phyloP scores from a whole-genome alignment of 2,329 filamentous ascomycete species.

The Stachybotrys echinatus region DNA sequence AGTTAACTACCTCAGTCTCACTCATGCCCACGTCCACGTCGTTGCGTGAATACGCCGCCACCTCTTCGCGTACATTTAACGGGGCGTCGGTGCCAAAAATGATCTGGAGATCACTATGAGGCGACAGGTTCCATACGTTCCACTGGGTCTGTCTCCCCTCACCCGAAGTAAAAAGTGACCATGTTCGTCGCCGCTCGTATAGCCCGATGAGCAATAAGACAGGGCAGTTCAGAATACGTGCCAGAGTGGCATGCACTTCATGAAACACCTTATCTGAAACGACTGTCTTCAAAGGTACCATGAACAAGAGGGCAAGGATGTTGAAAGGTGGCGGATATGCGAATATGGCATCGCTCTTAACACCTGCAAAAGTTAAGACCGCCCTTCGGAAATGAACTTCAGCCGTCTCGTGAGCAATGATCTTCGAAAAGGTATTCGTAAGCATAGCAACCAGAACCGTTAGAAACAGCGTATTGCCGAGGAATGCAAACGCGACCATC shows the following conservation, averaged over 20 bases:
- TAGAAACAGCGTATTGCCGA: constrained; percentile 70
- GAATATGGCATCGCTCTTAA: constrained; percentile 68
- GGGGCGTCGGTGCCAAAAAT: background rate
- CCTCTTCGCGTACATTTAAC: background rate
- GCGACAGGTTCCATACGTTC: background rate
- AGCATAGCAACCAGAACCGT: constrained; percentile 71
- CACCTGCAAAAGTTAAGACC: constrained; percentile 68
- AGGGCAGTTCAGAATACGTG: constrained; percentile 59
- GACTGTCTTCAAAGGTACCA: constrained; percentile 61
- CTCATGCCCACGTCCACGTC: background rate
- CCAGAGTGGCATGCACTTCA: constrained; percentile 62
- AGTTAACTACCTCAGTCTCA: background rate
- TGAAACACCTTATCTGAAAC: constrained; percentile 62
- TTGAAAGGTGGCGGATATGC: constrained; percentile 68
- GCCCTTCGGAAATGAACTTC: constrained; percentile 69
- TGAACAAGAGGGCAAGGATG: constrained; percentile 54
- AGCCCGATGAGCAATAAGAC: constrained; percentile 55
- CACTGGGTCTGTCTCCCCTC: background rate
- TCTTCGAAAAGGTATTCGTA: constrained; percentile 65
- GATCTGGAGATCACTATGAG: background rate
- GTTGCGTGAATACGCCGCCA: background rate
- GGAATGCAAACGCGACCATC: constrained; percentile 68
- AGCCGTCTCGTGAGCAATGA: constrained; percentile 62
- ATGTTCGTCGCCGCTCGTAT: constrained; percentile 49
- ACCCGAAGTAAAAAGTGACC: too few relatives aligned